Conservation (phyloP, 495 filamentous ascomycete genomes). For the Neurospora terricola region DNA sequence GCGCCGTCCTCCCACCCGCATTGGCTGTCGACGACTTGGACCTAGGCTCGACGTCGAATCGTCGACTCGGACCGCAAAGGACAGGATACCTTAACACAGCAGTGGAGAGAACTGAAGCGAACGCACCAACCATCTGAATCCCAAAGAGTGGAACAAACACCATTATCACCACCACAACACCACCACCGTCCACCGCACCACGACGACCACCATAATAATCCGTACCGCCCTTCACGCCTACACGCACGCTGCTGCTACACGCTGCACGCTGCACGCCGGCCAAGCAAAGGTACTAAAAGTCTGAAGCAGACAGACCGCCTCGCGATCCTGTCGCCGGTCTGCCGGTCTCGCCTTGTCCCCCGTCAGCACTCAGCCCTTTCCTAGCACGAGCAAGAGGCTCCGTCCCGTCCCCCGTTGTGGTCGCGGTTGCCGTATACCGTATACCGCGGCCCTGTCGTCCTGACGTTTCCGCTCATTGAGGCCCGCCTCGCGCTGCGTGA, state of each 20-base stretch:
- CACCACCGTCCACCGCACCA: background rate
- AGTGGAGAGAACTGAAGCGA: background rate
- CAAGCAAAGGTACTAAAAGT: background rate
- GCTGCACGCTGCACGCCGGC: background rate
- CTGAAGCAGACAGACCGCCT: background rate
- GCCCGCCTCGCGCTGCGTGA: constrained; percentile 8
- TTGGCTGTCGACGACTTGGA: background rate
- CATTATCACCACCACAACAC: constrained; percentile 2
- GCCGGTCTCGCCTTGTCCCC: background rate
- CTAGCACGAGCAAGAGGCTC: background rate
- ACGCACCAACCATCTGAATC: background rate
- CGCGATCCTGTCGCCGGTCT: background rate
- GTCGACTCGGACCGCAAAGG: background rate
- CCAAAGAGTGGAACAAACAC: background rate
- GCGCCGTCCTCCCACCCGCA: constrained; percentile 1
- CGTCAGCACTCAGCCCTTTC: constrained; percentile 4
- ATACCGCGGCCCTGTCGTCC: background rate
- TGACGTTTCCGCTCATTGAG: constrained; percentile 5
- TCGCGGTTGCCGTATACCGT: background rate
- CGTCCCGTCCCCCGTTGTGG: background rate
- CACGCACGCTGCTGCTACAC: background rate
- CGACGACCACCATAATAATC: background rate
- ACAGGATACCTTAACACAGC: background rate
- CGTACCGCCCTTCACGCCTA: background rate
- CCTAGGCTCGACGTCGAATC: background rate